Evolutionary conservation across 2,329 filamentous ascomycete species (phyloP), one percentile per base, ranked within the genome.

Genomic region (Clarireedia hainanense): DNA sequence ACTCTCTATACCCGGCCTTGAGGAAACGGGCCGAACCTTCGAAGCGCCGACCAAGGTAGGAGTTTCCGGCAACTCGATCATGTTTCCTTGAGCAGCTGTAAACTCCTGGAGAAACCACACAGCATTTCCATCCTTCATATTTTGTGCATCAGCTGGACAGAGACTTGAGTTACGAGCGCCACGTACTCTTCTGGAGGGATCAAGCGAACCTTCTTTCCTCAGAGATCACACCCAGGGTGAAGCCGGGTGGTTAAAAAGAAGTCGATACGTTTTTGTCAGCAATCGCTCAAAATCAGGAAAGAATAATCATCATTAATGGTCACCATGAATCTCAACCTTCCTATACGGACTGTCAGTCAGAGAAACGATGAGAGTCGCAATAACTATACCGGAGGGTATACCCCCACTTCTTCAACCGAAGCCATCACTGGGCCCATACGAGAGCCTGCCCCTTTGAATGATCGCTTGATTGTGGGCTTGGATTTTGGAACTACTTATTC

Each of bases 401-500:
- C 79, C 10, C 74, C 77, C 46, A 74, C 76, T 26, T 79, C 79
- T 37, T 80, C 79, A 20, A 79, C 81, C 0, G 81, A 85, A 67
- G 81, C 81, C 47, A 83, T 85, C 70, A 79, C 82, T 66, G 80
- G 80, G 3, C 80, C 81, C 14, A 74, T 82, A 26, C 71, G 76
- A 63, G 80, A 82, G 63, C 73, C 76, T 56, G 70, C 75, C 30
- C 73, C 77, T 10, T 68, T 76, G 47, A 77, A 73, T 61, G 86
- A 89, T 67, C 77, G 84, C 54, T 72, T 90, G 62, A 87, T 91
- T 63, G 86, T 91, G 36, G 88, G 87, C 6, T 82, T 91, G 6
- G 88, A 91, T 69, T 91, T 91, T 73, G 88, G 88, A 14, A 91
- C 88, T n/a, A 91, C 88, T 1, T 91, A 89, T 67, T 89, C 84